Percentiles rank a stretch among this genome's conserved stretches.
Evolutionary conservation across 2,329 filamentous ascomycete genomes (phyloP).

Genomic region (Rhytidhysteron rufulum): DNA sequence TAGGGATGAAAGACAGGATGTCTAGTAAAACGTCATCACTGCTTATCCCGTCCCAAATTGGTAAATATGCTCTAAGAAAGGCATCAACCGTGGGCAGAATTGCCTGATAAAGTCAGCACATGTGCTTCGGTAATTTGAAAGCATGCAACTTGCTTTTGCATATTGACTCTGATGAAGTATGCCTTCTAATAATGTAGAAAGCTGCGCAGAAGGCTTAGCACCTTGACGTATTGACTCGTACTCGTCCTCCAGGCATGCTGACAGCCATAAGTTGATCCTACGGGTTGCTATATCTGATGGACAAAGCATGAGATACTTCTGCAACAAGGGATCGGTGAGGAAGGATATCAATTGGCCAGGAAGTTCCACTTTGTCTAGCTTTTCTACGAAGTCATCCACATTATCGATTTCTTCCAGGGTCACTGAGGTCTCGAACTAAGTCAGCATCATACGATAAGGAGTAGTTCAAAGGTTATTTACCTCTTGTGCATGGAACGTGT

Average conservation of each 20-base stretch:
- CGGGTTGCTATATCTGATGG: constrained; percentile 22
- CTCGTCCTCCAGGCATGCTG: constrained; percentile 34
- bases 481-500: constrained; percentile 70
- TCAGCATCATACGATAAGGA: background rate
- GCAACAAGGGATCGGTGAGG: constrained; percentile 70
- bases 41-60: constrained; percentile 32
- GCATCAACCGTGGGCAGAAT: constrained; percentile 24
- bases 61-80: constrained; percentile 34
- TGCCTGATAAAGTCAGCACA: constrained; percentile 18
- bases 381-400: constrained; percentile 65
- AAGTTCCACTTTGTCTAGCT: constrained; percentile 72
- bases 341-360: constrained; percentile 79
- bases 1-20: constrained; percentile 38
- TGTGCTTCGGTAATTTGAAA: background rate
- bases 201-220: constrained; percentile 13
- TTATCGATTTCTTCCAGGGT: constrained; percentile 73
- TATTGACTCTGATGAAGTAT: constrained; percentile 30
- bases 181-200: constrained; percentile 29
- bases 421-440: constrained; percentile 33
- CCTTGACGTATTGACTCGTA: constrained; percentile 17
- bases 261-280: constrained; percentile 37
- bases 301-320: constrained; percentile 66
- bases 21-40: constrained; percentile 47
- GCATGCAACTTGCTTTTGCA: constrained; percentile 26
- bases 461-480: constrained; percentile 25